These are phyloP conservation scores for Xylaria multiplex DNA, from an alignment of 2,329 filamentous ascomycete genomes.

Conservation along the genomic window DNA sequence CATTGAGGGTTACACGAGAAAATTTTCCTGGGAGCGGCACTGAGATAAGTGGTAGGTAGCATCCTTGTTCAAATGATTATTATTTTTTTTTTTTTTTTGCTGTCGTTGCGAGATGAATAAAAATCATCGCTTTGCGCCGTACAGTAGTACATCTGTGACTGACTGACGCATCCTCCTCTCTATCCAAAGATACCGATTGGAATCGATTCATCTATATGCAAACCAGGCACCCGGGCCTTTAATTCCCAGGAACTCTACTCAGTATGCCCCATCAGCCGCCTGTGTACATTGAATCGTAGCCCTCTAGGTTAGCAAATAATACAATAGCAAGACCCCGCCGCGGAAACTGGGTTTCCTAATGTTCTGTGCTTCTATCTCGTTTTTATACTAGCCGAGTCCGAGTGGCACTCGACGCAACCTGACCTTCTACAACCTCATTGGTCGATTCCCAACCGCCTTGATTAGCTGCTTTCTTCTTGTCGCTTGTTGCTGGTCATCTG, in stretches of 20 bases:
- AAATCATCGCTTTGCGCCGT: too few species aligned
- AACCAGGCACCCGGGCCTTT: conserved; percentile 14
- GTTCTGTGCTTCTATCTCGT: conserved; percentile 12
- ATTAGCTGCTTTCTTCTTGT: conserved; percentile 8
- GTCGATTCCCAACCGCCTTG: neutral
- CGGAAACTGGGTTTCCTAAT: conserved; percentile 10
- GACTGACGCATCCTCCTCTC: neutral
- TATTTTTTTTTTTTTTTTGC: neutral
- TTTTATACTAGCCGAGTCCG: neutral
- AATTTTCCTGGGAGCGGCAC: too few species aligned
- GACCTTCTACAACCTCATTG: neutral
- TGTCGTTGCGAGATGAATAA: too few species aligned
- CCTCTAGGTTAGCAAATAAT: conserved; percentile 29
- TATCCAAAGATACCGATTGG: conserved; percentile 12
- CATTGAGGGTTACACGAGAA: too few species aligned
- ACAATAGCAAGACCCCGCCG: conserved; percentile 20
- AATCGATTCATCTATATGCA: conserved; percentile 35
- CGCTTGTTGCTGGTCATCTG: conserved; percentile 6
- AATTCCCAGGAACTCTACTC: conserved; percentile 25
- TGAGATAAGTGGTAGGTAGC: too few species aligned
- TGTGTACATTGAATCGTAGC: conserved; percentile 30
- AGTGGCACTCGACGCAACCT: neutral
- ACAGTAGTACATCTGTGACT: too few species aligned
- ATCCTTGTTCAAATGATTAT: neutral
- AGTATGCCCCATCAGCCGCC: conserved; percentile 21